phyloP scores from a whole-genome alignment of 2,329 filamentous ascomycete genomes.

The Trichoderma endophyticum region DNA sequence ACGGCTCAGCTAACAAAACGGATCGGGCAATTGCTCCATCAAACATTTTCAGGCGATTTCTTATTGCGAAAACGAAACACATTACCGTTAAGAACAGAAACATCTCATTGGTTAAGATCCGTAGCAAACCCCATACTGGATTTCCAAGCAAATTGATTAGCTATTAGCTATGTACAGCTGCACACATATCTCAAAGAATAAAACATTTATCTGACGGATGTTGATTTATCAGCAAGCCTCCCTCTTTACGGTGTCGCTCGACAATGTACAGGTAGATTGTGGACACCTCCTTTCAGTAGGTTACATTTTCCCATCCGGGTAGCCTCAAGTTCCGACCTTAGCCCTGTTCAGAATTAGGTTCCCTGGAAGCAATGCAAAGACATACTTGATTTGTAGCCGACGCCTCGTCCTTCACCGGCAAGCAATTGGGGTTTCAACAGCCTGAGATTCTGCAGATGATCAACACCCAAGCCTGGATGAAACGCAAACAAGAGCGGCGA shows the following conservation, averaged over 20 bases:
- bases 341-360: not conserved
- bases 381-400: not conserved
- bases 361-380: not conserved
- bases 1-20: not conserved
- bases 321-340: not conserved
- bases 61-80: not conserved
- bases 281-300: not conserved
- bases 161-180: not conserved
- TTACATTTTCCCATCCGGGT: not conserved
- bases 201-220: not conserved
- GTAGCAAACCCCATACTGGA: not conserved
- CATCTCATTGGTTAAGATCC: not conserved
- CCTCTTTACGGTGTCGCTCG: not conserved
- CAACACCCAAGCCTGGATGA: not conserved
- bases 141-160: not conserved
- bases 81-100: not conserved
- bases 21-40: not conserved
- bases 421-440: not conserved
- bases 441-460: not conserved
- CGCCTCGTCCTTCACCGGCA: not conserved
- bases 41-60: not conserved
- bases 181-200: not conserved
- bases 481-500: not conserved
- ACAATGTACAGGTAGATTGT: not conserved
- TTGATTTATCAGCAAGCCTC: not conserved